These are phyloP conservation scores for Auriculariales sp. DNA, from an alignment of 768 basidiomycete genomes.

Conservation along the genomic window DNA sequence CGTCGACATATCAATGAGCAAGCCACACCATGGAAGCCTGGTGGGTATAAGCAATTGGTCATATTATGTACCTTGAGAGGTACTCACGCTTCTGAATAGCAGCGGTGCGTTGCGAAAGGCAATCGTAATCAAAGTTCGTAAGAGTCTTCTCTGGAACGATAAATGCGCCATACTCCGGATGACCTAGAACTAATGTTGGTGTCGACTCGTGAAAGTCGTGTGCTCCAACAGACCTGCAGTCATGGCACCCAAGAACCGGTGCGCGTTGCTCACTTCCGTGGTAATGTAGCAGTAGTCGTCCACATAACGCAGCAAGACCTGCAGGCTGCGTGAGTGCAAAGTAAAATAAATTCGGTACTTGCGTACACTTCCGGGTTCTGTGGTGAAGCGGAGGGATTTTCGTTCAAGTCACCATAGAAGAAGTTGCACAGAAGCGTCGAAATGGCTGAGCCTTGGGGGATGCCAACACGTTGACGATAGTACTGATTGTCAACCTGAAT, in stretches of 20 bases:
- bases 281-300: constrained; percentile 92
- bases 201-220: too few relatives aligned
- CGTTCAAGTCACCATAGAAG: constrained; percentile 89
- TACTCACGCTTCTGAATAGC: constrained; percentile 26
- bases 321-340: background rate
- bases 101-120: constrained; percentile 38
- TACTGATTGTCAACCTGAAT: constrained; percentile 62
- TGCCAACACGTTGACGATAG: constrained; percentile 84
- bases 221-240: constrained; percentile 31
- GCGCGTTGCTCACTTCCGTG: constrained; percentile 43
- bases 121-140: constrained; percentile 64
- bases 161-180: constrained; percentile 89
- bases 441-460: constrained; percentile 96
- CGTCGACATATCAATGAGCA: constrained; percentile 56
- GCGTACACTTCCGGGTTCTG: background rate
- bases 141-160: constrained; percentile 82
- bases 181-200: constrained; percentile 32
- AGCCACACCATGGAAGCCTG: constrained; percentile 95
- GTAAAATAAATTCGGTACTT: background rate
- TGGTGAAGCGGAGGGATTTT: constrained; percentile 30
- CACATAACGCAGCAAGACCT: constrained; percentile 76
- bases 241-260: constrained; percentile 63
- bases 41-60: background rate
- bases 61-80: background rate
- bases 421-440: constrained; percentile 86